phyloP scores from a whole-genome alignment of 257 asterid species.

The Lycium barbarum region DNA sequence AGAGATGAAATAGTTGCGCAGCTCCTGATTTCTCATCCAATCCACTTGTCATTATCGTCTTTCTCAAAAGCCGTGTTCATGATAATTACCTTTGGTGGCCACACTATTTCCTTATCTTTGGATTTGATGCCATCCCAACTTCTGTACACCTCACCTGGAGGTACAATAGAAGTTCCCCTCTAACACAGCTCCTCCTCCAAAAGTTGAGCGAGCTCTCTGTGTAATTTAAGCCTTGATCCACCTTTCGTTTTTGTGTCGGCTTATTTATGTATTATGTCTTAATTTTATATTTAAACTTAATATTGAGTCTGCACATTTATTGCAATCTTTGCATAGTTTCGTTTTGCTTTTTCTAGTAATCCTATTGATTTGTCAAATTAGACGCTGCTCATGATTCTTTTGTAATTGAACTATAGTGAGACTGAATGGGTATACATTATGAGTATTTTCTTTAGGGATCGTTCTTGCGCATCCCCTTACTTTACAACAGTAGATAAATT shows the following conservation, averaged over 20 bases:
- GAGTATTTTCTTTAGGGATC: no score
- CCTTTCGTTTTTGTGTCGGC: slow-evolving; percentile 52
- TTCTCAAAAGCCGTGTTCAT: slow-evolving; percentile 46
- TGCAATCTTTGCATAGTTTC: neutral
- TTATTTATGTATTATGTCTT: no score
- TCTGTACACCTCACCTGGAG: slow-evolving; percentile 56
- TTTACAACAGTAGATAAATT: no score
- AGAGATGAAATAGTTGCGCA: slow-evolving; percentile 50
- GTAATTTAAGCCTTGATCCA: slow-evolving; percentile 66
- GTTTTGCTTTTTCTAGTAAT: neutral
- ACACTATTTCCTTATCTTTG: slow-evolving; percentile 66
- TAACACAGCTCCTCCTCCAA: slow-evolving; percentile 59
- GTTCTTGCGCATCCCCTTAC: no score
- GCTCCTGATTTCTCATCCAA: slow-evolving; percentile 81
- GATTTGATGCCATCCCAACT: slow-evolving; percentile 52
- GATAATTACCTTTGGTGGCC: slow-evolving; percentile 68
- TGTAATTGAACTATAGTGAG: neutral
- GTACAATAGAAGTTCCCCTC: slow-evolving; percentile 63
- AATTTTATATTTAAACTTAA: no score
- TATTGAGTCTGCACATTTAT: neutral
- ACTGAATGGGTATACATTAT: no score
- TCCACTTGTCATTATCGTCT: slow-evolving; percentile 65
- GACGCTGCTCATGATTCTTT: neutral
- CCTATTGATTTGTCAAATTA: neutral
- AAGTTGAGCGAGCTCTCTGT: slow-evolving; percentile 60